Conservation (phyloP, 148 eudicot species). For the Camellia japonica region DNA sequence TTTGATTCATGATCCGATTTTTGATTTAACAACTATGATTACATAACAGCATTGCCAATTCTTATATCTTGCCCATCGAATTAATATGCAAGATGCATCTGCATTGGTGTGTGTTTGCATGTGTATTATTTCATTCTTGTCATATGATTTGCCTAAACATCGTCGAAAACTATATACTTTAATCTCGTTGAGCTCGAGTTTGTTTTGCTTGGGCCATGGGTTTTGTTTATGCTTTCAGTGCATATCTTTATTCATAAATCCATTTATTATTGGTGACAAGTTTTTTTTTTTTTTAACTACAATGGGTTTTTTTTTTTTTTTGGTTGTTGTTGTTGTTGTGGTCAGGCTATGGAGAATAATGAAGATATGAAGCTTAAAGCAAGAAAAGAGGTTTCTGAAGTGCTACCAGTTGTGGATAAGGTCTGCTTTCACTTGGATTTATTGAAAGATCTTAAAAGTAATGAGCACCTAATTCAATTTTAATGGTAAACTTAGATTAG, state of each 20-base stretch:
- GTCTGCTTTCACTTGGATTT: constrained; percentile 36
- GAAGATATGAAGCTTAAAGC: constrained; percentile 70
- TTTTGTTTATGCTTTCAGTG: background rate
- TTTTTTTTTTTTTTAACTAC: background rate
- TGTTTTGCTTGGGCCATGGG: background rate
- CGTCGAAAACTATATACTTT: no score
- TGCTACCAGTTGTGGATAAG: constrained; percentile 65
- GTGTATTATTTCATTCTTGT: no score
- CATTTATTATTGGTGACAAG: background rate
- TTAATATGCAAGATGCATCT: no score
- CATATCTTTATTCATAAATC: background rate
- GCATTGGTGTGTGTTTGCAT: no score
- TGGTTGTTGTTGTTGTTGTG: no score
- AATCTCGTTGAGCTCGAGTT: no score
- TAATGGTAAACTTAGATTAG: background rate
- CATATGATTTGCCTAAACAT: no score
- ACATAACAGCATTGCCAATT: no score
- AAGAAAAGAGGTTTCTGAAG: constrained; percentile 57
- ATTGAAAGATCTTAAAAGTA: background rate
- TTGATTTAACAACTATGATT: no score
- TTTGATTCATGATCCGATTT: no score
- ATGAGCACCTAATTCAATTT: background rate
- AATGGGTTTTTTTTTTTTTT: constrained; percentile 12
- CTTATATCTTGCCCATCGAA: no score
- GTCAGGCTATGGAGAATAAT: constrained; percentile 64